Evolutionary conservation across 306 rosid species (phyloP).

Genomic region (Citrullus mucosospermus): DNA sequence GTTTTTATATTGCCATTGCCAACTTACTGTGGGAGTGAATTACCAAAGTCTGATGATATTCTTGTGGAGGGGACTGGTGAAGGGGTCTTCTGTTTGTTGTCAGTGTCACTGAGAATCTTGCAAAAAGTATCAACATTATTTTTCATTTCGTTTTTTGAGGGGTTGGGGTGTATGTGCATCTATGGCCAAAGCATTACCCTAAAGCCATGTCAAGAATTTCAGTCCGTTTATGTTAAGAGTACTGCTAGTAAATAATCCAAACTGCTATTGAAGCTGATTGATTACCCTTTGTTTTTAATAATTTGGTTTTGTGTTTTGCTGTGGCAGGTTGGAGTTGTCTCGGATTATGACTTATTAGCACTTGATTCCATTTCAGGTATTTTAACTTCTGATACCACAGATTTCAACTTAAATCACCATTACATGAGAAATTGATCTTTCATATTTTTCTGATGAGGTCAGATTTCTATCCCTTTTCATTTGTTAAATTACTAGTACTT

Average conservation of each 20-base stretch:
- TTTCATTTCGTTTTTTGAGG: neutral
- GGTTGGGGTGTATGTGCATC: neutral
- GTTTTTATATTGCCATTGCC: neutral
- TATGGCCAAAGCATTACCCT: neutral
- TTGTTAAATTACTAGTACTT: neutral
- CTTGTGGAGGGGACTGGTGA: neutral
- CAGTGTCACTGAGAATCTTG: neutral
- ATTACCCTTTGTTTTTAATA: neutral
- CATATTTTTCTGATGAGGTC: neutral
- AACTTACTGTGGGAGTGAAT: slow-evolving; percentile 1
- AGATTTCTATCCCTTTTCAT: neutral
- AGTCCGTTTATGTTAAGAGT: neutral
- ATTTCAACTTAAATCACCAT: neutral
- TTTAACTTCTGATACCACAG: neutral
- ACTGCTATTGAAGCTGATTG: neutral
- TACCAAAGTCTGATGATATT: neutral
- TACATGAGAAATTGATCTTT: neutral
- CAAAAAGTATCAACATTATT: neutral
- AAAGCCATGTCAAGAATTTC: neutral
- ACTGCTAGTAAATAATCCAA: neutral
- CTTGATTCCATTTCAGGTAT: slow-evolving; percentile 94
- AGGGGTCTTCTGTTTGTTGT: neutral
- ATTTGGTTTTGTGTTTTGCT: neutral
- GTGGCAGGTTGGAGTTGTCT: slow-evolving; percentile 87
- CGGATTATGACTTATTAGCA: slow-evolving; percentile 90